A percentile compares a stretch with the other conserved stretches of the same genome.
Evolutionary conservation across 2,329 filamentous ascomycete genomes (phyloP).

Genomic region (Fusarium kyushuense): DNA sequence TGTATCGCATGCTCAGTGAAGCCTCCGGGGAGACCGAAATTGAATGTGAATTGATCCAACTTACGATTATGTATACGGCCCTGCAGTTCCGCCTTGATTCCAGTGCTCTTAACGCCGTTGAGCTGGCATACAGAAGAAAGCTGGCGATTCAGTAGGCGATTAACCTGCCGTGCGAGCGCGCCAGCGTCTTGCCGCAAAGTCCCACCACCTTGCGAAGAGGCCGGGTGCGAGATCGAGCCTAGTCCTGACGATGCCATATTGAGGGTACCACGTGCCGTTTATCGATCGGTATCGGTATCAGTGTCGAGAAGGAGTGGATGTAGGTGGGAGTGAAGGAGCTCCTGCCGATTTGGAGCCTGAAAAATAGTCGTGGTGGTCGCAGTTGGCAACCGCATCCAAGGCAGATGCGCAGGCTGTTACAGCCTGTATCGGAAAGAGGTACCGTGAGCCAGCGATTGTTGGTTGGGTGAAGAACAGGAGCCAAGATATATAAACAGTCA

Average conservation of each 20-base stretch:
- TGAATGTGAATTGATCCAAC: conserved; percentile 53
- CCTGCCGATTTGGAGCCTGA: conserved; percentile 24
- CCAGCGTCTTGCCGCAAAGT: conserved; percentile 59
- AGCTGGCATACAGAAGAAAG: conserved; percentile 81
- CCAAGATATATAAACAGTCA: conserved; percentile 16
- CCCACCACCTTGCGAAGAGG: conserved; percentile 38
- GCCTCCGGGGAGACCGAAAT: background rate
- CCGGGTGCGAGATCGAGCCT: conserved; percentile 38
- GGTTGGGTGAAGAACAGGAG: conserved; percentile 5
- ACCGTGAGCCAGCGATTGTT: conserved; percentile 8
- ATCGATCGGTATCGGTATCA: conserved; percentile 18
- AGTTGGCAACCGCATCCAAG: conserved; percentile 46
- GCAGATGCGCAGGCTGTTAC: conserved; percentile 40
- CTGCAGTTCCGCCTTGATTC: conserved; percentile 87
- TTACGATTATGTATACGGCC: conserved; percentile 81
- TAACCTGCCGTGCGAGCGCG: conserved; percentile 59
- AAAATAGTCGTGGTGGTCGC: conserved; percentile 35
- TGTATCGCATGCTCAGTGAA: background rate
- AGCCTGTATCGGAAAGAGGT: conserved; percentile 37
- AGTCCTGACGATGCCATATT: conserved; percentile 46
- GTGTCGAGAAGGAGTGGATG: background rate
- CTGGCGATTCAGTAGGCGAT: conserved; percentile 68
- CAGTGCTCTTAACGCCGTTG: conserved; percentile 81
- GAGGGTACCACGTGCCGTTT: conserved; percentile 30
- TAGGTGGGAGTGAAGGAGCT: conserved; percentile 22